Percentiles rank a stretch among this genome's conserved stretches.
Evolutionary conservation across 2,329 filamentous ascomycete genomes (phyloP).

Genomic region (Xylariaceae sp.): DNA sequence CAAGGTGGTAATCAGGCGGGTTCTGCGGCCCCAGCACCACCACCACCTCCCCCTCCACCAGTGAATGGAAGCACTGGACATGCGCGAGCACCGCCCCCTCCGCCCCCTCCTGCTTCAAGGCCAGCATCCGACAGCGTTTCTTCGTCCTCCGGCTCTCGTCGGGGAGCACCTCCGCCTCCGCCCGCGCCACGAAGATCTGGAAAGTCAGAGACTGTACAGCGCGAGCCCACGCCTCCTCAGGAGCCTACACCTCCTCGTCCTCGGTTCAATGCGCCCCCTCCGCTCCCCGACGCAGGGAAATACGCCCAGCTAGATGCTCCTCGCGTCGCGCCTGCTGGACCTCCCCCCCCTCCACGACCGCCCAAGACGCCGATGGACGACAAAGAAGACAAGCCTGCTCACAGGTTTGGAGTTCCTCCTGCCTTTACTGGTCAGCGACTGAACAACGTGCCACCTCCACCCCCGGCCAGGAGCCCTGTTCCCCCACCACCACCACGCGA

Average conservation of each 20-base stretch:
- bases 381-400: constrained; percentile 55
- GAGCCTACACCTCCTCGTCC: constrained; percentile 74
- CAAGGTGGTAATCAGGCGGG: constrained; percentile 54
- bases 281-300: constrained; percentile 88
- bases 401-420: constrained; percentile 79
- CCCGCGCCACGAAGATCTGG: constrained; percentile 66
- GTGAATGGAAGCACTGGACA: constrained; percentile 45
- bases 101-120: constrained; percentile 39
- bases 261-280: constrained; percentile 85
- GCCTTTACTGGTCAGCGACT: constrained; percentile 73
- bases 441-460: constrained; percentile 71
- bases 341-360: constrained; percentile 72
- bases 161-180: constrained; percentile 59
- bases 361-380: constrained; percentile 77
- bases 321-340: constrained; percentile 57
- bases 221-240: constrained; percentile 66
- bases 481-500: constrained; percentile 72
- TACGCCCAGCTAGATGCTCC: constrained; percentile 67
- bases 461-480: constrained; percentile 72
- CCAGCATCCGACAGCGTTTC: constrained; percentile 43
- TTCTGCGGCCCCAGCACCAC: constrained; percentile 48
- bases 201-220: constrained; percentile 51
- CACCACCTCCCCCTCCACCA: constrained; percentile 45
- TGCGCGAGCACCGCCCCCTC: constrained; percentile 51
- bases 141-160: constrained; percentile 48